Evolutionary conservation across 2,329 filamentous ascomycete genomes (phyloP).

Genomic region (Ceratocystiopsis sp.): DNA sequence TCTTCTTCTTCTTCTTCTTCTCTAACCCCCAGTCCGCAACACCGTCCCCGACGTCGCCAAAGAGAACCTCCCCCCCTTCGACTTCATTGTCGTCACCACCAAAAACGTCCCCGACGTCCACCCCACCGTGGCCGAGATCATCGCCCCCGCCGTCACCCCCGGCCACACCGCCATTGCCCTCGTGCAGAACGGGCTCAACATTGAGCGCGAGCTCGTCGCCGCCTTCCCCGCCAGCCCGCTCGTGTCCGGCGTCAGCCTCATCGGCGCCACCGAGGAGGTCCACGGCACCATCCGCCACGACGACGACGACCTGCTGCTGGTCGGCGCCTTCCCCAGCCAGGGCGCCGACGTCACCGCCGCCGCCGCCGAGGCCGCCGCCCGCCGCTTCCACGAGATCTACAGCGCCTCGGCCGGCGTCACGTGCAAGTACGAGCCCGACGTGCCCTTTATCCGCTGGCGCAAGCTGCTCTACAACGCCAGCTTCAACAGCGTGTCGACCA

Average conservation of each 20-base stretch:
- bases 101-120: constrained; percentile 7
- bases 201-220: constrained; percentile 4
- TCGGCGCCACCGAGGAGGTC: neutral
- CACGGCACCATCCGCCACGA: neutral
- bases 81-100: constrained; percentile 7
- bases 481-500: constrained; percentile 5
- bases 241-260: constrained; percentile 4
- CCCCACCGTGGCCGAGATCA: constrained; percentile 5
- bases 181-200: constrained; percentile 8
- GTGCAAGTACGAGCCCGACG: constrained; percentile 36
- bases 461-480: constrained; percentile 7
- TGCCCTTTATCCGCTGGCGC: constrained; percentile 4
- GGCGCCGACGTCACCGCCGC: neutral
- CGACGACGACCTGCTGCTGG: neutral
- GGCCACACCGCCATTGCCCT: constrained; percentile 6
- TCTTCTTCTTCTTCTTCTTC: no score
- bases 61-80: neutral
- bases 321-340: neutral
- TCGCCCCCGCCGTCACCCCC: constrained; percentile 6
- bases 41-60: constrained; percentile 2
- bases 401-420: constrained; percentile 64
- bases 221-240: constrained; percentile 6
- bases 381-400: constrained; percentile 25
- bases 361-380: neutral
- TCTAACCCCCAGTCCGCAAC: constrained; percentile 1